Evolutionary conservation across 768 basidiomycete species (phyloP).

Genomic region (Coprinopsis marcescibilis): DNA sequence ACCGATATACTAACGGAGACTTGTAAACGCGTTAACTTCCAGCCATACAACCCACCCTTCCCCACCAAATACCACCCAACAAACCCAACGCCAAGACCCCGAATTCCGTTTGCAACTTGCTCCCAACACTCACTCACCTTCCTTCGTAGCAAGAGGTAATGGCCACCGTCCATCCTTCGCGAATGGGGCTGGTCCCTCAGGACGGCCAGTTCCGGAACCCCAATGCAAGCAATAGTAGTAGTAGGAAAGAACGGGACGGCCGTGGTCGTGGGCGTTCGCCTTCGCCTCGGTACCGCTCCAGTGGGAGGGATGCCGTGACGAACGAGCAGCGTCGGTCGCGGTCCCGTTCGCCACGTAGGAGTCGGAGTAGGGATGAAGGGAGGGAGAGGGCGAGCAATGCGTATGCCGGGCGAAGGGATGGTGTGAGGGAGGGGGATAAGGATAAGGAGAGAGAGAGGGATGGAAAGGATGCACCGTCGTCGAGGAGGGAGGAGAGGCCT

Average conservation of each 20-base stretch:
- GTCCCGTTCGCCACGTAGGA: slow-evolving; percentile 24
- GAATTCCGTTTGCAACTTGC: neutral
- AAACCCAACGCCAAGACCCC: neutral
- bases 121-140: neutral
- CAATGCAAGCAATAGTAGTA: slow-evolving; percentile 10
- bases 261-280: slow-evolving; percentile 45
- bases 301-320: too few relatives aligned
- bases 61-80: too few relatives aligned
- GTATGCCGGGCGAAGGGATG: too few relatives aligned
- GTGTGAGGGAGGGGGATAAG: too few relatives aligned
- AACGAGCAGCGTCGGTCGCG: slow-evolving; percentile 25
- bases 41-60: too few relatives aligned
- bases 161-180: slow-evolving; percentile 73
- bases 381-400: too few relatives aligned
- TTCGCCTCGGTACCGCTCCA: slow-evolving; percentile 28
- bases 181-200: slow-evolving; percentile 59
- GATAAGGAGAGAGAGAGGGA: too few relatives aligned
- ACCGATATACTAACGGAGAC: slow-evolving; percentile 11
- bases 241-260: slow-evolving; percentile 15
- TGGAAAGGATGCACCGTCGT: too few relatives aligned
- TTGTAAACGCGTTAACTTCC: neutral
- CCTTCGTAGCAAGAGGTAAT: slow-evolving; percentile 18
- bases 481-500: slow-evolving; percentile 14
- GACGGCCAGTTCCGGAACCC: slow-evolving; percentile 20
- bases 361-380: slow-evolving; percentile 27